phyloP scores from a whole-genome alignment of 345 rosid genomes.

The Luvunga scandens region DNA sequence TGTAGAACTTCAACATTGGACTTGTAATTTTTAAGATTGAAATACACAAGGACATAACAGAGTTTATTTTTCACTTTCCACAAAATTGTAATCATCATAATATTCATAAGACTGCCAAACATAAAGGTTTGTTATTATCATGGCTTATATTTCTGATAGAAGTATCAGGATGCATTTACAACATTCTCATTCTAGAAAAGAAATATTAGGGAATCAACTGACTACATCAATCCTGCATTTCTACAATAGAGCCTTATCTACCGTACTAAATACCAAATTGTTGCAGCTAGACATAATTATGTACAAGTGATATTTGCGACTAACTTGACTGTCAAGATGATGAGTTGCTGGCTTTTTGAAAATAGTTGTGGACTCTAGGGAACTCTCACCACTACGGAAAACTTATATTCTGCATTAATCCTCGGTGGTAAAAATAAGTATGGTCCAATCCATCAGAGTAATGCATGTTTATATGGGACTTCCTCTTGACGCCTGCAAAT shows the following conservation, averaged over 20 bases:
- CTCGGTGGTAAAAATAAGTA: neutral
- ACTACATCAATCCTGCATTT: conserved; percentile 4
- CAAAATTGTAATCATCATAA: too few relatives aligned
- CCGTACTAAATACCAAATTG: neutral
- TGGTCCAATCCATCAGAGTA: neutral
- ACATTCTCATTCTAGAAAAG: too few relatives aligned
- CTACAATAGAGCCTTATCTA: neutral
- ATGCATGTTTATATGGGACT: conserved; percentile 19
- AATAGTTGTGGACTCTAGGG: neutral
- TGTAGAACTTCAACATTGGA: too few relatives aligned
- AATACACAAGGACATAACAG: too few relatives aligned
- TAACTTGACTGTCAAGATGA: neutral
- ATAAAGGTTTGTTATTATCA: too few relatives aligned
- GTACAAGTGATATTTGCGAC: conserved; percentile 1
- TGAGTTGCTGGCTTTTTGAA: neutral
- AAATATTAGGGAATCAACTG: neutral
- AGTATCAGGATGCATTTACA: neutral
- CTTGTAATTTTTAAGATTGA: too few relatives aligned
- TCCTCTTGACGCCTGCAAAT: too few relatives aligned
- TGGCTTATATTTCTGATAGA: neutral
- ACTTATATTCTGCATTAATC: neutral
- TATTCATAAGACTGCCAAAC: too few relatives aligned
- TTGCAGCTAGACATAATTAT: neutral
- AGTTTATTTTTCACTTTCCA: too few relatives aligned
- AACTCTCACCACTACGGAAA: neutral